A percentile compares a stretch with the other conserved stretches of the same genome.
phyloP scores from a whole-genome alignment of 129 eudicot genomes.

The Pseudognaphalium luteoalbum region DNA sequence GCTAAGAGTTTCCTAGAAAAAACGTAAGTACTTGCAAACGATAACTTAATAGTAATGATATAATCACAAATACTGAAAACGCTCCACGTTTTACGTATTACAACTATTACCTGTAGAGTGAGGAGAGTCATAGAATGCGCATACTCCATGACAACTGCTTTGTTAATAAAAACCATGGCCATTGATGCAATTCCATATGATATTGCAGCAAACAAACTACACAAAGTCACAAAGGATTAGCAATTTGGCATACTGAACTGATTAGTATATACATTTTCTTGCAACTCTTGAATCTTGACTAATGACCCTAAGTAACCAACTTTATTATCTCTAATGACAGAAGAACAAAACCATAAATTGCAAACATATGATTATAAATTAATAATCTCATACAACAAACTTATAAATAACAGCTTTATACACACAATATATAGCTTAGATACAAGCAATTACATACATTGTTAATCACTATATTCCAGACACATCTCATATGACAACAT shows the following conservation, averaged over 20 bases:
- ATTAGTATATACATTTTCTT: slow-evolving; percentile 5
- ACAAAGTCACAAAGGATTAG: slow-evolving; percentile 25
- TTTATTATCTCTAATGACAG: neutral
- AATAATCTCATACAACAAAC: neutral
- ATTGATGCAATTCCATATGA: slow-evolving; percentile 93
- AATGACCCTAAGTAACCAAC: neutral
- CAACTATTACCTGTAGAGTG: slow-evolving; percentile 62
- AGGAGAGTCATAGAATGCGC: slow-evolving; percentile 91
- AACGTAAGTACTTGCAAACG: neutral
- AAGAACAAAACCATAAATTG: neutral
- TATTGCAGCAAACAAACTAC: slow-evolving; percentile 80
- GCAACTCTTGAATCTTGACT: neutral
- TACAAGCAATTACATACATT: slow-evolving; percentile 15
- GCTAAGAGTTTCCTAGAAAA: slow-evolving; percentile 43
- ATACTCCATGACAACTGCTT: slow-evolving; percentile 92
- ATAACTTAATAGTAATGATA: neutral
- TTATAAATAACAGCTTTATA: neutral
- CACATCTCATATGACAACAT: slow-evolving; percentile 22
- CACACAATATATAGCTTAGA: neutral
- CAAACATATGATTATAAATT: neutral
- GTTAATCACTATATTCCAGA: neutral
- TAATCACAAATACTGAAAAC: neutral
- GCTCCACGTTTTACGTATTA: neutral
- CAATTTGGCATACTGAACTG: neutral
- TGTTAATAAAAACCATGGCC: slow-evolving; percentile 99